phyloP scores from a whole-genome alignment of 345 rosid species.

The Linum tenue region DNA sequence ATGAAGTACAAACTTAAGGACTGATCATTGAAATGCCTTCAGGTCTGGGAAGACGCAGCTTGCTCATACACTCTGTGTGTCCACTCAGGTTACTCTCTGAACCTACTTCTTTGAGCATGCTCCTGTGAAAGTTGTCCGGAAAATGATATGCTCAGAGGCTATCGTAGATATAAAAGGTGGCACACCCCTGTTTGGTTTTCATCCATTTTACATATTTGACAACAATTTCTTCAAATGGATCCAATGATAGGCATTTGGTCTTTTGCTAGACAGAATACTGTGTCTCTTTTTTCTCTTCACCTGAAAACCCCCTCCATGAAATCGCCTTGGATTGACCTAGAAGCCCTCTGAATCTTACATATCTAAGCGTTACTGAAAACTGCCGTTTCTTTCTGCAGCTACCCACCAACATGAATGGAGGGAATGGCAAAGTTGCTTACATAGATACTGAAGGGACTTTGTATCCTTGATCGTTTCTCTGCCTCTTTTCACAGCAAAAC shows the following conservation, averaged over 20 bases:
- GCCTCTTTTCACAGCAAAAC: neutral
- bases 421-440: constrained; percentile 91
- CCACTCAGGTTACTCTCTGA: constrained; percentile 58
- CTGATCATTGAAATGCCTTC: constrained; percentile 10
- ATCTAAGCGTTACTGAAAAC: neutral
- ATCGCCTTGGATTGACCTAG: neutral
- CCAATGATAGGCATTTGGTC: neutral
- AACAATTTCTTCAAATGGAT: neutral
- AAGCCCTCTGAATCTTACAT: neutral
- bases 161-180: neutral
- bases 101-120: neutral
- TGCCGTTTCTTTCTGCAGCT: constrained; percentile 37
- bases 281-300: neutral
- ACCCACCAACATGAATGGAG: constrained; percentile 75
- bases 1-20: neutral
- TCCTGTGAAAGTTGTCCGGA: neutral
- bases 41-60: constrained; percentile 94
- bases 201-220: neutral
- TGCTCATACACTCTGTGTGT: constrained; percentile 77
- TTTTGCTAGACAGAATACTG: neutral
- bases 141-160: neutral
- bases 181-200: neutral
- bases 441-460: constrained; percentile 87
- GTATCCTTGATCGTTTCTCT: constrained; percentile 37
- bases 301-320: neutral